phyloP scores from a whole-genome alignment of 1,284 basidiomycete genomes.

The Ustilago crameri region DNA sequence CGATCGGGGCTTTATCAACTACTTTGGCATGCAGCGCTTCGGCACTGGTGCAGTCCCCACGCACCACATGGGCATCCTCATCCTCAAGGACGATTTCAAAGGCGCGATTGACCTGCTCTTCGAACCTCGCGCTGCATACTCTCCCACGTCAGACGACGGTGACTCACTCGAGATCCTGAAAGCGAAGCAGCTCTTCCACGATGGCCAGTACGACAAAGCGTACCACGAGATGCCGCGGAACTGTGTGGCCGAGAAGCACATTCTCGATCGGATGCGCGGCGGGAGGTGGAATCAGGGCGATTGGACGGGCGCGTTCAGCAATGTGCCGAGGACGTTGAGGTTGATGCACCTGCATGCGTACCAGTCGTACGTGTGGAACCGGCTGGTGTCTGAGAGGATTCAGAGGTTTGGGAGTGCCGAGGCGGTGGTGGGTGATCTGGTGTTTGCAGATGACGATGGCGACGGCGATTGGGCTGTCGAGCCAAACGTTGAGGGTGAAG shows the following conservation, averaged over 20 bases:
- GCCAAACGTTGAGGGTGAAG: constrained; percentile 3
- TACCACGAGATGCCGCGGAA: constrained; percentile 86
- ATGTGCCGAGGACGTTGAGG: constrained; percentile 76
- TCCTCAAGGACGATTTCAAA: constrained; percentile 81
- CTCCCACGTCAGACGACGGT: constrained; percentile 27
- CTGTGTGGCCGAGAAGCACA: constrained; percentile 89
- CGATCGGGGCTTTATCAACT: constrained; percentile 92
- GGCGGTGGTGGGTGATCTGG: constrained; percentile 81
- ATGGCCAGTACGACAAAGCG: constrained; percentile 72
- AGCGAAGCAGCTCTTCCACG: constrained; percentile 43
- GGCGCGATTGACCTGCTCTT: constrained; percentile 56
- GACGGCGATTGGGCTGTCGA: constrained; percentile 16
- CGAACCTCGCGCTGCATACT: constrained; percentile 22
- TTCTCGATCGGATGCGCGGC: constrained; percentile 84
- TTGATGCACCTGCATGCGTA: constrained; percentile 99
- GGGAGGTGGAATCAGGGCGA: constrained; percentile 44
- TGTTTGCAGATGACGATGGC: constrained; percentile 63
- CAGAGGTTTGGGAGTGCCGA: constrained; percentile 79
- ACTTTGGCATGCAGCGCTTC: constrained; percentile 99
- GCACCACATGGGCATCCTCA: constrained; percentile 88
- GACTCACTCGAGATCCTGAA: constrained; percentile 37
- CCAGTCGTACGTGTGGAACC: constrained; percentile 98
- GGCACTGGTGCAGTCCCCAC: constrained; percentile 96
- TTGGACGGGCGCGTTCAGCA: constrained; percentile 50
- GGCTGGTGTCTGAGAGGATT: constrained; percentile 90